phyloP scores from a whole-genome alignment of 805 yeast species.

The Lipomyces yamadae region DNA sequence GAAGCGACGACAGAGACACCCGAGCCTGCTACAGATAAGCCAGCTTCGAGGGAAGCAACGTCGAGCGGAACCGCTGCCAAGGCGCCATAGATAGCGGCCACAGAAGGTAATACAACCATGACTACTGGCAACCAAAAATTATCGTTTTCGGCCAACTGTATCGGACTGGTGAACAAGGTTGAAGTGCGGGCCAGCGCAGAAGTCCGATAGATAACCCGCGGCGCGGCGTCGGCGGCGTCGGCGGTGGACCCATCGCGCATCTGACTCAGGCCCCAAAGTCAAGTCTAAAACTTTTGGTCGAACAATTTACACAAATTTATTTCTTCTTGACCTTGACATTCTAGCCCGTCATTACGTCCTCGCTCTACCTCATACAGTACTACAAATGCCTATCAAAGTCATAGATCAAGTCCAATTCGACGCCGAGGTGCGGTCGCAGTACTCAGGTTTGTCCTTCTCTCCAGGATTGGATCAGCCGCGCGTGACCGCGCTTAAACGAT shows the following conservation, averaged over 20 bases:
- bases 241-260: too few relatives aligned
- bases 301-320: neutral
- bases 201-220: neutral
- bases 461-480: neutral
- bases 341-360: neutral
- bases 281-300: too few relatives aligned
- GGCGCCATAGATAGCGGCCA: neutral
- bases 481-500: neutral
- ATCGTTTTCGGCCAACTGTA: neutral
- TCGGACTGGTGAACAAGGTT: neutral
- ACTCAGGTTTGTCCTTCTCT: constrained; percentile 19
- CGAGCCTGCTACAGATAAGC: constrained; percentile 20
- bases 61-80: constrained; percentile 9
- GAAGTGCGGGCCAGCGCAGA: constrained; percentile 1
- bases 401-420: constrained; percentile 27
- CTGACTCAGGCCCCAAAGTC: too few relatives aligned
- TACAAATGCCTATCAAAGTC: constrained; percentile 7
- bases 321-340: neutral
- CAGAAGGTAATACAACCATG: neutral
- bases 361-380: neutral
- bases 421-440: constrained; percentile 27
- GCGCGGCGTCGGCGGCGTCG: too few relatives aligned
- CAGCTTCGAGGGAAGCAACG: constrained; percentile 19
- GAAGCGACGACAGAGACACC: constrained; percentile 22
- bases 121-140: neutral